Evolutionary conservation across 495 filamentous ascomycete genomes (phyloP).

Genomic region (Xylaria cubensis): DNA sequence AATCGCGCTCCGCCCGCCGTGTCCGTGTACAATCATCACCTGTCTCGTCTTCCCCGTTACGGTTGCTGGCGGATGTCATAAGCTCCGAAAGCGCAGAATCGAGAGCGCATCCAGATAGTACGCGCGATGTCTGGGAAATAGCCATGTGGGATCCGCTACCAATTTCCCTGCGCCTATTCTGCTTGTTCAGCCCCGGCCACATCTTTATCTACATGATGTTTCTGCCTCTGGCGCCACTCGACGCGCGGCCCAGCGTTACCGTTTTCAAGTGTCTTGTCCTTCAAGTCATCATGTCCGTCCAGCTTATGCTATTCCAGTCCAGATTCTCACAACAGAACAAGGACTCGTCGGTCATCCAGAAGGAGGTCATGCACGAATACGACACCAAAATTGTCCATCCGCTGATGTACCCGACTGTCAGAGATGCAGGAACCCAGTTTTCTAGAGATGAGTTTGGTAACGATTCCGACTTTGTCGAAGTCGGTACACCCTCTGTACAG

Average conservation of each 20-base stretch:
- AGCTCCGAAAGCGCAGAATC: slow-evolving; percentile 66
- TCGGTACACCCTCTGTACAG: slow-evolving; percentile 77
- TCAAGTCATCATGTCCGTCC: slow-evolving; percentile 73
- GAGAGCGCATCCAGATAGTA: slow-evolving; percentile 82
- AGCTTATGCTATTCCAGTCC: slow-evolving; percentile 72
- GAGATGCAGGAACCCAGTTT: slow-evolving; percentile 84
- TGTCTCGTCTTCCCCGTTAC: slow-evolving; percentile 75
- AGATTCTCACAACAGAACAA: slow-evolving; percentile 84
- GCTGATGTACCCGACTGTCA: slow-evolving; percentile 75
- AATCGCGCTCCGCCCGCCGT: slow-evolving; percentile 85
- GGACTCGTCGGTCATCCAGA: slow-evolving; percentile 82
- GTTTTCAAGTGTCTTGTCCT: slow-evolving; percentile 80
- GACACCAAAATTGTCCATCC: slow-evolving; percentile 95
- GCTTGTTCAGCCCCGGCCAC: slow-evolving; percentile 91
- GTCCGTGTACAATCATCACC: slow-evolving; percentile 92
- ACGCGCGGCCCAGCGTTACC: slow-evolving; percentile 81
- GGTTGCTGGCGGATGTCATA: slow-evolving; percentile 74
- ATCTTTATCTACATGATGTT: slow-evolving; percentile 87
- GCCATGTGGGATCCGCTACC: slow-evolving; percentile 92
- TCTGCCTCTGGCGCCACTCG: slow-evolving; percentile 75
- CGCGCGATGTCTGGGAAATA: slow-evolving; percentile 93
- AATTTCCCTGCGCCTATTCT: slow-evolving; percentile 81
- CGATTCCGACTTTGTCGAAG: slow-evolving; percentile 64
- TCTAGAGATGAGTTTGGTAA: slow-evolving; percentile 53
- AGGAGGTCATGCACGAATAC: slow-evolving; percentile 93